Evolutionary conservation across 106 monocot species (phyloP).

Genomic region (Allium sativum): DNA sequence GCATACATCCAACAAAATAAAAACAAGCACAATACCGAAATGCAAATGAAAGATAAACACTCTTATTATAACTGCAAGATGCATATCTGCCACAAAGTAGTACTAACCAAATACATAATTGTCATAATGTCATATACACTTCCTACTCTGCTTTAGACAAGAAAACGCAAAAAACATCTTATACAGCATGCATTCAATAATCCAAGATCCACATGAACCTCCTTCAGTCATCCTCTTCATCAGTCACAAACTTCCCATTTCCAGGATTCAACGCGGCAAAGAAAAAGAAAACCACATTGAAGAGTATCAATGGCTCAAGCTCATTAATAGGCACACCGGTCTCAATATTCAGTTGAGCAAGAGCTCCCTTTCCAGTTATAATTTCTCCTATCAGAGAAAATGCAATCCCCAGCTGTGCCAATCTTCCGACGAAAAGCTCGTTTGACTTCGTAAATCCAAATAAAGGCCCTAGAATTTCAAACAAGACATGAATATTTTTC

Average conservation of each 20-base stretch:
- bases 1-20: too few species aligned
- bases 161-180: neutral
- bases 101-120: constrained; percentile 2
- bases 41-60: too few species aligned
- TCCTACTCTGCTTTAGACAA: neutral
- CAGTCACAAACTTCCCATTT: constrained; percentile 60
- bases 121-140: neutral
- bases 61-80: too few species aligned
- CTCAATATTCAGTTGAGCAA: constrained; percentile 93
- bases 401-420: constrained; percentile 85
- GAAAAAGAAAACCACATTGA: constrained; percentile 94
- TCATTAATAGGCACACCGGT: constrained; percentile 86
- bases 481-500: neutral
- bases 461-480: constrained; percentile 42
- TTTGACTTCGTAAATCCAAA: constrained; percentile 97
- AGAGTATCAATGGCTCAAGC: constrained; percentile 73
- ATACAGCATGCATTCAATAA: neutral
- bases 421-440: constrained; percentile 91
- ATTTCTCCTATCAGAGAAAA: constrained; percentile 96
- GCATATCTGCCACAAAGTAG: neutral
- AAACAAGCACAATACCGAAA: too few species aligned
- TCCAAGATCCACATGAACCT: neutral
- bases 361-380: constrained; percentile 88
- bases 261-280: constrained; percentile 90
- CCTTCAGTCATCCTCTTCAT: constrained; percentile 40